These are phyloP conservation scores for Flammula alnicola DNA, from an alignment of 1,284 basidiomycete genomes.

Conservation along the genomic window DNA sequence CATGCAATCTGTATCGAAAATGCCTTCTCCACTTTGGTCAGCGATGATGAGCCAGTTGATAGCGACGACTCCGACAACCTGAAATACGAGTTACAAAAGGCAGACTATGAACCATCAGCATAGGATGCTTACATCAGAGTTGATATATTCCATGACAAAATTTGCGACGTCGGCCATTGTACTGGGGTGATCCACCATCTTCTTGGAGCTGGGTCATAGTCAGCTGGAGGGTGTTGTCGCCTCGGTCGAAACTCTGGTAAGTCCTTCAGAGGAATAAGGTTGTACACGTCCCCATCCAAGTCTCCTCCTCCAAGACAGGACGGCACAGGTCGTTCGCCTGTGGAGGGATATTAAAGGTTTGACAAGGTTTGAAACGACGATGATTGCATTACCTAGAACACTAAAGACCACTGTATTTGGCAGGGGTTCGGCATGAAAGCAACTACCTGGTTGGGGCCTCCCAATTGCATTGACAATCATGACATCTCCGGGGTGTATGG, in stretches of 20 bases:
- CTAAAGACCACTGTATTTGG: conserved; percentile 66
- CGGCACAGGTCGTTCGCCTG: conserved; percentile 61
- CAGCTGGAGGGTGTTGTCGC: conserved; percentile 43
- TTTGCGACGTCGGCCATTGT: conserved; percentile 74
- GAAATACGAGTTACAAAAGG: not conserved
- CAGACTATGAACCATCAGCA: not conserved
- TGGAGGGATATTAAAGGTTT: not conserved
- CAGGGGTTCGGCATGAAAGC: conserved; percentile 55
- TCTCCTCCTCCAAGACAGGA: conserved; percentile 70
- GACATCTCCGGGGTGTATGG: conserved; percentile 72
- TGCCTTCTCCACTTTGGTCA: conserved; percentile 60
- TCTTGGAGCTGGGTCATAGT: conserved; percentile 55
- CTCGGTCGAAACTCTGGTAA: conserved; percentile 42
- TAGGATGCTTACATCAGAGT: conserved; percentile 53
- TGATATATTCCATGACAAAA: conserved; percentile 76
- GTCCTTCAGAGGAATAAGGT: conserved; percentile 50
- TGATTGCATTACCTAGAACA: conserved; percentile 42
- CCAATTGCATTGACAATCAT: conserved; percentile 66
- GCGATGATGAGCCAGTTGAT: conserved; percentile 69
- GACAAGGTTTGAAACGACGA: not conserved
- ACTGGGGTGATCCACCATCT: conserved; percentile 53
- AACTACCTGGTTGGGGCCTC: conserved; percentile 52
- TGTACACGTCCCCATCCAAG: conserved; percentile 64
- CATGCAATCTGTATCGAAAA: conserved; percentile 64
- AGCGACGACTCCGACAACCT: conserved; percentile 67